A percentile compares a stretch with the other conserved stretches of the same genome.
phyloP scores from a whole-genome alignment of 78 protist species.

The Chrysochromulina tobinii region DNA sequence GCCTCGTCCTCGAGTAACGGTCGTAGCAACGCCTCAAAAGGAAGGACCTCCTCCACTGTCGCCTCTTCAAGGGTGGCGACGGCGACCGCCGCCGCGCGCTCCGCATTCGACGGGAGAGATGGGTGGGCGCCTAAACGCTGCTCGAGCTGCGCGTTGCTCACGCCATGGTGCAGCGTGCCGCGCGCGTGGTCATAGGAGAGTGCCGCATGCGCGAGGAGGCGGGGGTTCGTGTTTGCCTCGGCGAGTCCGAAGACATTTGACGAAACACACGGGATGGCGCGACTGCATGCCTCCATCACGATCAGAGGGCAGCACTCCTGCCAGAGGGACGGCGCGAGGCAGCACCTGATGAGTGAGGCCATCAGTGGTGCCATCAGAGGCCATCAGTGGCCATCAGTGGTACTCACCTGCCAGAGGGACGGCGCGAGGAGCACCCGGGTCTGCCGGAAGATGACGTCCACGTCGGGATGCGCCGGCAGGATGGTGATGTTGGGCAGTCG shows the following conservation, averaged over 20 bases:
- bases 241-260: not conserved
- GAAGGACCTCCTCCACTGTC: not conserved
- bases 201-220: not conserved
- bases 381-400: too few relatives aligned
- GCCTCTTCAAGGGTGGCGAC: not conserved
- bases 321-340: not conserved
- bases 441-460: not conserved
- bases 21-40: not conserved
- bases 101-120: not conserved
- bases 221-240: not conserved
- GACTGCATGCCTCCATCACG: not conserved
- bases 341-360: too few relatives aligned
- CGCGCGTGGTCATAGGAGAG: conserved; percentile 17
- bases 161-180: not conserved
- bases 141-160: not conserved
- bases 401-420: not conserved
- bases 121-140: not conserved
- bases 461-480: not conserved
- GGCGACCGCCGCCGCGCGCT: not conserved
- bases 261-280: not conserved
- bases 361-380: too few relatives aligned
- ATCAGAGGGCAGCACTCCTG: conserved; percentile 11
- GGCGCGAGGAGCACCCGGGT: not conserved
- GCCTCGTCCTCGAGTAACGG: not conserved
- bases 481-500: not conserved